Evolutionary conservation across 495 filamentous ascomycete species (phyloP).

Genomic region (Penicillium desertorum): DNA sequence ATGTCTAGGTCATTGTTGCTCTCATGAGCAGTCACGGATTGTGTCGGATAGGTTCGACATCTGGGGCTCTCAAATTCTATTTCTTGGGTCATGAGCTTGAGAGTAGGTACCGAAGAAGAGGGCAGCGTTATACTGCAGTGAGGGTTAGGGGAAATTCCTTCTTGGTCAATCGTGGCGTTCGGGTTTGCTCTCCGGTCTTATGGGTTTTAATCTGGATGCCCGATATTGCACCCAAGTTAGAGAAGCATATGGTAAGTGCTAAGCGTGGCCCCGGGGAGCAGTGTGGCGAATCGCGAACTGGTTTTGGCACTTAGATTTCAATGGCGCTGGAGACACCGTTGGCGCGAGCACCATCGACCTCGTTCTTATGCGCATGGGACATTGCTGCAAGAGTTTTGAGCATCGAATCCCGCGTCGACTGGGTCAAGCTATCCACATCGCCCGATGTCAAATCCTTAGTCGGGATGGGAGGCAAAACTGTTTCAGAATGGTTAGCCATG

Average conservation of each 20-base stretch:
- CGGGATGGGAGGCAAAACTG: slow-evolving; percentile 80
- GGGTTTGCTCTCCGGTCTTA: neutral
- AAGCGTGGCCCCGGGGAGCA: neutral
- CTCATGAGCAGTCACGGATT: neutral
- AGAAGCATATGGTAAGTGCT: neutral
- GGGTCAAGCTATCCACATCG: slow-evolving; percentile 80
- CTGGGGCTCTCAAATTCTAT: neutral
- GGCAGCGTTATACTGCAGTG: slow-evolving; percentile 7
- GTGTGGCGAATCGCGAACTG: neutral
- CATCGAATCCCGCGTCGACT: slow-evolving; percentile 74
- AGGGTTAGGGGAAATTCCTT: neutral
- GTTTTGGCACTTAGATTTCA: slow-evolving; percentile 35
- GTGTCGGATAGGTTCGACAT: neutral
- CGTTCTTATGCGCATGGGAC: slow-evolving; percentile 38
- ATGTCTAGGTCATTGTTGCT: neutral
- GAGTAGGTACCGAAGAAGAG: slow-evolving; percentile 16
- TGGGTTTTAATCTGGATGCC: neutral
- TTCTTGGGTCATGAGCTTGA: slow-evolving; percentile 3
- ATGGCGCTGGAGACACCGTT: slow-evolving; percentile 41
- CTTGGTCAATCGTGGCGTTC: neutral
- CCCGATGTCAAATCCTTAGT: slow-evolving; percentile 73
- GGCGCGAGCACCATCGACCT: slow-evolving; percentile 20
- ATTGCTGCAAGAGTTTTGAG: slow-evolving; percentile 67
- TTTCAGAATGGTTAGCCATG: slow-evolving; percentile 1
- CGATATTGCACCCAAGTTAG: neutral